Evolutionary conservation across 305 asterid genomes (phyloP).

Genomic region (Caryopteris hybrid): DNA sequence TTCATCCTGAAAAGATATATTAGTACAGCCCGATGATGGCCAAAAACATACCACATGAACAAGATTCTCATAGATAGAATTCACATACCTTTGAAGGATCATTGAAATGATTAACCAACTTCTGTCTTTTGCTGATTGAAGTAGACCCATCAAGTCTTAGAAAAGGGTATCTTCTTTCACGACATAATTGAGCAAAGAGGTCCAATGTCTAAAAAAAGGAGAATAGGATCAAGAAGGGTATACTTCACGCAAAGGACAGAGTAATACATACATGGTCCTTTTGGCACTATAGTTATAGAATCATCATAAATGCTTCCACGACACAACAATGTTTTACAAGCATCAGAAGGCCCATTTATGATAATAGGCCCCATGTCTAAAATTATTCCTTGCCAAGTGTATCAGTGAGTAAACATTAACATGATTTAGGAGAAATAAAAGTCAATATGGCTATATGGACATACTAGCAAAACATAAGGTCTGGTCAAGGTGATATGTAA

Average conservation of each 20-base stretch:
- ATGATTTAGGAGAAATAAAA: neutral
- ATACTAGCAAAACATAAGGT: neutral
- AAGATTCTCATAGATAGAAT: constrained; percentile 15
- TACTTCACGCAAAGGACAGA: no score
- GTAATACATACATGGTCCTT: neutral
- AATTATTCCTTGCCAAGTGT: neutral
- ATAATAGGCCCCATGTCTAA: neutral
- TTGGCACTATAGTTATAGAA: constrained; percentile 6
- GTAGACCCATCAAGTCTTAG: constrained; percentile 94
- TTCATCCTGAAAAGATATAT: constrained; percentile 63
- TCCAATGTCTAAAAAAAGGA: no score
- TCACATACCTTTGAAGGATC: constrained; percentile 70
- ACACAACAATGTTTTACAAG: constrained; percentile 4
- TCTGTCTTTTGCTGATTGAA: constrained; percentile 93
- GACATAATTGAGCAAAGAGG: no score
- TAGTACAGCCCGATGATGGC: constrained; percentile 12
- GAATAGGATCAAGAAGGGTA: no score
- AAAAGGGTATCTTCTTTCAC: constrained; percentile 96
- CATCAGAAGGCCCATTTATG: neutral
- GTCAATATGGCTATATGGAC: neutral
- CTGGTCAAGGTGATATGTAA: neutral
- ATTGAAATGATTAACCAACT: constrained; percentile 81
- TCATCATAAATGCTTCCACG: neutral
- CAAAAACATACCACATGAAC: constrained; percentile 13
- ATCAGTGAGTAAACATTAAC: neutral